These are phyloP conservation scores for Colletotrichum liriopes DNA, from an alignment of 2,329 filamentous ascomycete species.

Conservation along the genomic window DNA sequence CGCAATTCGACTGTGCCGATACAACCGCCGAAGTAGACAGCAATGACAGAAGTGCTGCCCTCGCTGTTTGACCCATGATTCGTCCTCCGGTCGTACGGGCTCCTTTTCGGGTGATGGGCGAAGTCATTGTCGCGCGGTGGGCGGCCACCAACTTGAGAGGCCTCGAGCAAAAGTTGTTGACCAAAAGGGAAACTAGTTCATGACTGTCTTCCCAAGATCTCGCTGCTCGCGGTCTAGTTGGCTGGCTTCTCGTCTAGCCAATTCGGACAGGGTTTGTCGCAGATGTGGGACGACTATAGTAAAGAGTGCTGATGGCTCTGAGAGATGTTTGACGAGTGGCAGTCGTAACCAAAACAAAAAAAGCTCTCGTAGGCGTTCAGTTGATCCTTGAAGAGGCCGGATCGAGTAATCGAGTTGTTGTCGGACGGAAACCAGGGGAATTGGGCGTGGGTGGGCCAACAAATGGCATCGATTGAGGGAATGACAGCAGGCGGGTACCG, in stretches of 20 bases:
- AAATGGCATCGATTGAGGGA: slow-evolving; percentile 45
- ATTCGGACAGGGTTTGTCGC: background rate
- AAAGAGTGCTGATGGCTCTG: slow-evolving; percentile 42
- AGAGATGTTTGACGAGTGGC: slow-evolving; percentile 49
- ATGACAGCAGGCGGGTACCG: slow-evolving; percentile 20
- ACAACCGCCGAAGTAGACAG: slow-evolving; percentile 56
- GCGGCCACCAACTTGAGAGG: slow-evolving; percentile 7
- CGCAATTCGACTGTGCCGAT: slow-evolving; percentile 60
- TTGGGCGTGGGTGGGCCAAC: slow-evolving; percentile 42
- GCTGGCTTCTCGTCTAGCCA: background rate
- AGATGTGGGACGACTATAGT: slow-evolving; percentile 12
- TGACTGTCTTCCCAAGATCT: slow-evolving; percentile 28
- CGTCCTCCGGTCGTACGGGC: slow-evolving; percentile 6
- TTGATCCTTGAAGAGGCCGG: slow-evolving; percentile 34
- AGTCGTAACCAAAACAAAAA: slow-evolving; percentile 51
- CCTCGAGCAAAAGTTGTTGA: slow-evolving; percentile 18
- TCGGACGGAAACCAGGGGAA: slow-evolving; percentile 18
- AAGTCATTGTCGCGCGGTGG: background rate
- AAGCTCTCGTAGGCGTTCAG: slow-evolving; percentile 45
- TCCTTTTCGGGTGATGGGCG: slow-evolving; percentile 5
- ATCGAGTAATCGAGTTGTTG: slow-evolving; percentile 20
- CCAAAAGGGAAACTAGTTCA: slow-evolving; percentile 29
- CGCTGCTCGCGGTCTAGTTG: slow-evolving; percentile 3
- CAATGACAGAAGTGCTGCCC: slow-evolving; percentile 45
- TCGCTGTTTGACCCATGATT: slow-evolving; percentile 20